phyloP scores from a whole-genome alignment of 345 rosid genomes.

The Rubroshorea leprosula region DNA sequence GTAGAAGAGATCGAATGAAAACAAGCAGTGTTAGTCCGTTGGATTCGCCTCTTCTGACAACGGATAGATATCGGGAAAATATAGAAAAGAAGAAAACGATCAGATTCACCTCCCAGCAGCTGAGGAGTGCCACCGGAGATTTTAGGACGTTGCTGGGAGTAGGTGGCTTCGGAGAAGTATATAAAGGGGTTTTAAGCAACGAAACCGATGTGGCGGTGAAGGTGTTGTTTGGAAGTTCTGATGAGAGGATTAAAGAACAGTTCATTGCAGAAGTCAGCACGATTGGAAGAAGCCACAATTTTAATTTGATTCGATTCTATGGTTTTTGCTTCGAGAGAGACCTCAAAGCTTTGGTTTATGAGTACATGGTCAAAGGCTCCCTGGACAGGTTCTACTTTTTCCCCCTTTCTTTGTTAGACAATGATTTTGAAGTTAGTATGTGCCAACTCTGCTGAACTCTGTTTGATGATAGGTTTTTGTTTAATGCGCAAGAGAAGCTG shows the following conservation, averaged over 20 bases:
- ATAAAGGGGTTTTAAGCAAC: slow-evolving; percentile 17
- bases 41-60: too few species aligned
- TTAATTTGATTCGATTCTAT: slow-evolving; percentile 26
- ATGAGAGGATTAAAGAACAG: slow-evolving; percentile 45
- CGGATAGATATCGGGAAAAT: too few species aligned
- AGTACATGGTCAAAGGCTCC: slow-evolving; percentile 43
- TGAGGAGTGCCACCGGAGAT: slow-evolving; percentile 9
- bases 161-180: slow-evolving; percentile 14
- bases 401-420: too few species aligned
- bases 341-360: slow-evolving; percentile 28
- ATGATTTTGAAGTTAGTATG: too few species aligned
- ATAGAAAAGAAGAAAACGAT: slow-evolving; percentile 18
- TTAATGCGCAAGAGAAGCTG: slow-evolving; percentile 28
- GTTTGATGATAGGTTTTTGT: slow-evolving; percentile 32
- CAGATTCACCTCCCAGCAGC: slow-evolving; percentile 18
- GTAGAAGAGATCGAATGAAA: too few species aligned
- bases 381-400: slow-evolving; percentile 16
- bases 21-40: too few species aligned
- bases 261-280: slow-evolving; percentile 41
- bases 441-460: too few species aligned
- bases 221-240: slow-evolving; percentile 37
- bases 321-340: slow-evolving; percentile 32
- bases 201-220: slow-evolving; percentile 48
- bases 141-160: slow-evolving; percentile 14
- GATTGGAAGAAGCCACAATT: slow-evolving; percentile 36